Evolutionary conservation across 371 early-diverging fungal genomes (phyloP), one percentile per base, ranked within the genome.

Genomic region (Mortierella polycephala): DNA sequence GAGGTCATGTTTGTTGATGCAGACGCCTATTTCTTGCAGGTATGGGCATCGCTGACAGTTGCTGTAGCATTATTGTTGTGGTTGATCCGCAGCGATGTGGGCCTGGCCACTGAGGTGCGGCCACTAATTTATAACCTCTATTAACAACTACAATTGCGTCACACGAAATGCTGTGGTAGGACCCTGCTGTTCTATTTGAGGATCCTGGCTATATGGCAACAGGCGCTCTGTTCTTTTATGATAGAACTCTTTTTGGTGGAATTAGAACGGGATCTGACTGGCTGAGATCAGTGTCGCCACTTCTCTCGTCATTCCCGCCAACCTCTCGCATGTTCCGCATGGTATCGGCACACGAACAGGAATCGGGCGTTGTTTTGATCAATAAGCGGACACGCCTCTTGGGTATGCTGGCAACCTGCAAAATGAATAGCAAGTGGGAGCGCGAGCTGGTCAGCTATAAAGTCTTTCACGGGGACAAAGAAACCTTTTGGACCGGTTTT

Each of bases 1-100:
- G 88, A 91, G 49, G 87, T 90, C 44, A 88, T 93, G 63, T 82
- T 94, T 71, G 83, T 93, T 72, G 95, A 94, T 82, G 92, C 95
- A 2, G 95, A 94, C 64, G 91, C 86, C 4, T 85, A 90, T 54
- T 91, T 92, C 82, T 84, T 93, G 73, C 84, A 90, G 63, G 79
- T 77, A 77, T 30, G 52, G 52, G 39, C 18, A 16, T 9, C 1
- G 8, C 42, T 14, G 14, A 20, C n/a, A 41, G 54, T 21, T 10
- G 30, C 14, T 60, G 13, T 21, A n/a, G 50, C 12, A 2, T 8
- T 42, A 20, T 53, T 53, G 61, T 16, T 40, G 30, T 61, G 23
- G 8, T 18, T 7, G 39, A 11, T 30, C 7, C 59, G 44, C 18
- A n/a, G n/a, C n/a, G 30, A 4, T 30, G 30, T 30, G 30, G 4